A percentile compares a stretch with the other conserved stretches of the same genome.
These are phyloP conservation scores for Pestalotiopsis sp. DNA, from an alignment of 2,329 filamentous ascomycete genomes.

Conservation along the genomic window DNA sequence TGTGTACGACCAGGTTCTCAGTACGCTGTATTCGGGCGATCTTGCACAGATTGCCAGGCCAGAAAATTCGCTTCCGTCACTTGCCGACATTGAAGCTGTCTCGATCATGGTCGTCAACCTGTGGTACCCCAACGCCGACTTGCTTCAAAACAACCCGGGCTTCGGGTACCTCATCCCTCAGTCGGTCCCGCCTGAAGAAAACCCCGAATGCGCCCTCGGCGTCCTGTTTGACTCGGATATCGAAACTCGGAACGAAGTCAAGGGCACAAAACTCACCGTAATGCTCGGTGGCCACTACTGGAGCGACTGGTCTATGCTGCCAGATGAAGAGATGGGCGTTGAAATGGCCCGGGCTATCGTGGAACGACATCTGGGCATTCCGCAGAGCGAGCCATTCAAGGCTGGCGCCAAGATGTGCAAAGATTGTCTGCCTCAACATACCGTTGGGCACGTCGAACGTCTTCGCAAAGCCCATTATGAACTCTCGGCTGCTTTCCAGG, in stretches of 20 bases:
- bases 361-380: constrained; percentile 74
- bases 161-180: constrained; percentile 93
- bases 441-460: constrained; percentile 71
- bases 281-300: constrained; percentile 96
- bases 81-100: constrained; percentile 64
- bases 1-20: constrained; percentile 62
- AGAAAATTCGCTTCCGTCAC: constrained; percentile 43
- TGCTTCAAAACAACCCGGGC: constrained; percentile 66
- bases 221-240: constrained; percentile 88
- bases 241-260: constrained; percentile 28
- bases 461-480: constrained; percentile 61
- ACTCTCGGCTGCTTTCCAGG: constrained; percentile 58
- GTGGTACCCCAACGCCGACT: constrained; percentile 69
- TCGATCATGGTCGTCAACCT: constrained; percentile 93
- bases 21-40: constrained; percentile 58
- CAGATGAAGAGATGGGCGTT: constrained; percentile 67
- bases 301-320: constrained; percentile 63
- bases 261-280: constrained; percentile 85
- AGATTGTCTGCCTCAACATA: constrained; percentile 90
- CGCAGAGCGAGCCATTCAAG: constrained; percentile 57
- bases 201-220: constrained; percentile 82
- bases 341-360: constrained; percentile 72
- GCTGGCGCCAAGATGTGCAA: constrained; percentile 59
- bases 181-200: constrained; percentile 68
- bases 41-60: constrained; percentile 41